Evolutionary conservation across 768 basidiomycete species (phyloP), one percentile per base, ranked within the genome.

Genomic region (Suillus sp.): DNA sequence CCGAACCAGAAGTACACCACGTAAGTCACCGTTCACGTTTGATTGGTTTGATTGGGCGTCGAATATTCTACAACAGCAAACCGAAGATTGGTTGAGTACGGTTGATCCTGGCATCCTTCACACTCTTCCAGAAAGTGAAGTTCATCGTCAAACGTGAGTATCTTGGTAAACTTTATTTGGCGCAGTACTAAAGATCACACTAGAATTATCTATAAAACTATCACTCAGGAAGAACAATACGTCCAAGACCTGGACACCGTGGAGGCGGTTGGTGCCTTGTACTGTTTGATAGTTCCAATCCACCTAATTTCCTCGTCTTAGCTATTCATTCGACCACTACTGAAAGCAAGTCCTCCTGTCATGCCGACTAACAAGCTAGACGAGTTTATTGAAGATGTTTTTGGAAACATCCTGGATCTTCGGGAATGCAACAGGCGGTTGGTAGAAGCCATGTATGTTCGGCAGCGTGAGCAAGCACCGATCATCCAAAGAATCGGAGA

Each of bases 221-320:
- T 99, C 67, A 83, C 83, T 66, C 89, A 93, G 68, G 96, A 99
- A 72, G 88, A 93, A 66, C 90, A 94, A 70, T 97, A 96, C 71
- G 78, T 94, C 48, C 87, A 89, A 61, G 96, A 99, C 70, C 82
- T 99, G 9, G 89, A 93, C 64, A 81, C 88, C 2, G 85, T 97
- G 50, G 93, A 96, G 71, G 79, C 83, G 18, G 87, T 91, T 82
- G 25, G 77, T 85, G 35, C 22, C 51, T 22, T 43, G 1, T 18
- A 69, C 71, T 22, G 16, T 37, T 18, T 56, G 48, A 27, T 5
- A 27, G 25, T 18, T 25, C 8, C 20, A 32, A 30, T 67, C 68
- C 34, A 69, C 68, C 61, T n/a, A 70, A 77, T 84, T 53, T 40
- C 14, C 65, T 72, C 25, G 68, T 30, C 3, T 0, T 59, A 81